Percentiles rank a stretch among this genome's conserved stretches.
phyloP scores from a whole-genome alignment of 305 asterid genomes.

The Nicotiana rustica region DNA sequence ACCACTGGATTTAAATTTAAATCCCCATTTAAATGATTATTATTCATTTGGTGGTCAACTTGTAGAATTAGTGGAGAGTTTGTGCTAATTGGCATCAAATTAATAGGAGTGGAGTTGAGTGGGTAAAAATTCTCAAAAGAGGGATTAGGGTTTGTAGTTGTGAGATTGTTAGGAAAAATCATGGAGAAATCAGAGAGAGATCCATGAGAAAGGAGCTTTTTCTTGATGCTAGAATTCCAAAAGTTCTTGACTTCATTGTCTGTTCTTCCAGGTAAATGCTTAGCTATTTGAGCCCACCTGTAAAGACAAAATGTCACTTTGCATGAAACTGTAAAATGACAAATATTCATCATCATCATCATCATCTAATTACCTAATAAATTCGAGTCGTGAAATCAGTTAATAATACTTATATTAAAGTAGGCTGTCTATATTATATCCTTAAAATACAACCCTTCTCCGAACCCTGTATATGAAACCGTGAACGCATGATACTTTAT shows the following conservation, averaged over 20 bases:
- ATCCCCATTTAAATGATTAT: conserved; percentile 9
- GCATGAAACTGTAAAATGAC: conserved; percentile 38
- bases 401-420: no score
- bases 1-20: conserved; percentile 36
- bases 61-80: conserved; percentile 29
- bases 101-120: conserved; percentile 8
- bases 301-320: conserved; percentile 33
- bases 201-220: conserved; percentile 55
- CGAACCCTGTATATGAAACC: no score
- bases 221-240: conserved; percentile 91
- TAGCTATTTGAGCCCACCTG: conserved; percentile 96
- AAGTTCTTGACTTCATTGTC: conserved; percentile 89
- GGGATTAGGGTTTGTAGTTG: conserved; percentile 27
- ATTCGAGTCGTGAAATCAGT: no score
- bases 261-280: conserved; percentile 87
- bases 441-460: accelerated
- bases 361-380: no score
- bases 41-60: conserved; percentile 36
- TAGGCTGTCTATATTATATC: neutral
- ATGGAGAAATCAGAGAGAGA: conserved; percentile 36
- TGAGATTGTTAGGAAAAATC: conserved; percentile 4
- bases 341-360: no score
- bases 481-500: no score
- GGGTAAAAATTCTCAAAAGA: conserved; percentile 36
- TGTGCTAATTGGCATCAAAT: conserved; percentile 5